phyloP scores from a whole-genome alignment of 1,284 basidiomycete genomes.

The Cryptococcus depauperatus region DNA sequence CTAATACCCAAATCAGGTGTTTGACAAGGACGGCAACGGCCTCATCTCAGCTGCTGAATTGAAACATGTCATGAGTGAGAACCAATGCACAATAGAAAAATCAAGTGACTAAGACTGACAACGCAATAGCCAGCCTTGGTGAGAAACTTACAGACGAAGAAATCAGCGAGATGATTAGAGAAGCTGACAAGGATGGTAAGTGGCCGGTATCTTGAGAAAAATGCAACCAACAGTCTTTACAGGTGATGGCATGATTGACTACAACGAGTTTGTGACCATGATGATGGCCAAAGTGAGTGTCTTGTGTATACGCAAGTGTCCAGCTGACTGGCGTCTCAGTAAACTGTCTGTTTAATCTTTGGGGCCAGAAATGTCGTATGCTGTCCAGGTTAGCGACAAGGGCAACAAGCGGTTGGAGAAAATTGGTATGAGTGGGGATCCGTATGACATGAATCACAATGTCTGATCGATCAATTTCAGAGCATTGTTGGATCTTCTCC shows the following conservation, averaged over 20 bases:
- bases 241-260: conserved; percentile 45
- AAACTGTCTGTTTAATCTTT: neutral
- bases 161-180: conserved; percentile 97
- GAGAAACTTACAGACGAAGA: conserved; percentile 89
- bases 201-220: neutral
- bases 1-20: conserved; percentile 43
- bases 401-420: too few species aligned
- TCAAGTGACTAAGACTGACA: conserved; percentile 75
- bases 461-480: too few species aligned
- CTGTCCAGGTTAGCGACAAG: neutral
- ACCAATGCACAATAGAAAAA: conserved; percentile 56
- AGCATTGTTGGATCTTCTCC: too few species aligned
- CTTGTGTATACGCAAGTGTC: neutral
- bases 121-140: conserved; percentile 51
- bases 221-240: neutral
- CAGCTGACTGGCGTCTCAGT: neutral
- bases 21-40: conserved; percentile 59
- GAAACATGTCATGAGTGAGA: conserved; percentile 86
- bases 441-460: too few species aligned
- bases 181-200: conserved; percentile 81
- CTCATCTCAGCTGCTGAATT: conserved; percentile 61
- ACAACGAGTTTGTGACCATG: conserved; percentile 52
- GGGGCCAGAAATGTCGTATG: neutral
- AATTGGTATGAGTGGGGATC: too few species aligned
- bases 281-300: conserved; percentile 41